Conservation (phyloP, 2,329 filamentous ascomycete species). For the Scedosporium apiospermum region DNA sequence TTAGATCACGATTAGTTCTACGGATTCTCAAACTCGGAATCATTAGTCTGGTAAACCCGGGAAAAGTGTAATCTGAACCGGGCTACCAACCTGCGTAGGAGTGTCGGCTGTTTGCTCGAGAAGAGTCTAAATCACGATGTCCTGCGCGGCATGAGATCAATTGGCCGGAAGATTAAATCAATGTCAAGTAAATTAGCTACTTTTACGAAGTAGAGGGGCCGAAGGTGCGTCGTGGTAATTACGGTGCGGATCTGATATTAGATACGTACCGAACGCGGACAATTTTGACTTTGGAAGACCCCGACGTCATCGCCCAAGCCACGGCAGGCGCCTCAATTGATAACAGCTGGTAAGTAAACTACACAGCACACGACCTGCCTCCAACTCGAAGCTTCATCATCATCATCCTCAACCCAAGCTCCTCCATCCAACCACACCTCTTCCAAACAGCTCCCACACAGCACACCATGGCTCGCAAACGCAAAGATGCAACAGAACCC, state of each 20-base stretch:
- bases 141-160: no score
- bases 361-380: no score
- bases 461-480: constrained; percentile 35
- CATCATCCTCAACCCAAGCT: not conserved
- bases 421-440: not conserved
- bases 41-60: not conserved
- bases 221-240: no score
- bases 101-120: not conserved
- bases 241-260: no score
- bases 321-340: not conserved
- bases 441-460: not conserved
- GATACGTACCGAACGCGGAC: no score
- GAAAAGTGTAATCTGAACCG: not conserved
- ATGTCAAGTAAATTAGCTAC: no score
- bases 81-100: not conserved
- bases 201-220: no score
- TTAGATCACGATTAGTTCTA: not conserved
- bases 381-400: not conserved
- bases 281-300: not conserved
- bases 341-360: no score
- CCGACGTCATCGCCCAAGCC: not conserved
- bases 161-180: no score
- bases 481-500: constrained; percentile 33
- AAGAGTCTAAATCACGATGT: no score
- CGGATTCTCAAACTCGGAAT: not conserved